Base-by-base conservation (phyloP, 1,139 yeast species). In the Kodamaea sp. region DNA sequence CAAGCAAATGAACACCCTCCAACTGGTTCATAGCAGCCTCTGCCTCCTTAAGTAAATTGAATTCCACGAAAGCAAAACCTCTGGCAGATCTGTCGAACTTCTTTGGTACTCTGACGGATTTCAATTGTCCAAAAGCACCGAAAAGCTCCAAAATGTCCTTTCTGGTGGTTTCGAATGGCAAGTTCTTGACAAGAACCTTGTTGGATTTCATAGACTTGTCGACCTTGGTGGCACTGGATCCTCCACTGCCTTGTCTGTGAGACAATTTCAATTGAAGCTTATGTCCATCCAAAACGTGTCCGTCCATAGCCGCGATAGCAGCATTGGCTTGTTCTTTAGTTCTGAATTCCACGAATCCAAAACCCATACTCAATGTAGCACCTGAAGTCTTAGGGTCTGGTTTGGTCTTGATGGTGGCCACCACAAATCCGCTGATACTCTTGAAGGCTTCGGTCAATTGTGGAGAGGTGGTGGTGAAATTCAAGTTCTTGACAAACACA, bases 1-100 rank as follows among this genome's bases (percentile, higher is more conserved):
- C 99, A 37, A 92, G 76, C 63, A 92, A 83, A 75, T 92, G 99
- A 3, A 94, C 96, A 42, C 98, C 98, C 59, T 83, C 86, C 46
- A 92, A 75, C 57, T 90, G 94, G 50, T 82, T 82, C 90, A 92
- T 85, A n/a, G 97, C 98, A 55, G 73, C 80, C 57, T 85, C 96
- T 2, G 98, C 97, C 61, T 92, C 99, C 60, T 89, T 87, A 26
- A 88, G 74, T 29, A 94, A 70, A 13, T 84, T 70, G 54, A 85
- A 94, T 61, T 92, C 99, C 30, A 94, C 96, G 60, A 92, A 92
- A 0, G 98, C 98, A 68, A 92, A 92, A 57, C 99, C 99, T 59
- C 98, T 80, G 11, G 97, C 95, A 22, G 90, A 78, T 58, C 84
- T 85, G 71, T 92, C 95, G 68, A 90, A 89, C 60, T 94, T 94